phyloP scores from a whole-genome alignment of 2,329 filamentous ascomycete species.

The Penicillium sp. region DNA sequence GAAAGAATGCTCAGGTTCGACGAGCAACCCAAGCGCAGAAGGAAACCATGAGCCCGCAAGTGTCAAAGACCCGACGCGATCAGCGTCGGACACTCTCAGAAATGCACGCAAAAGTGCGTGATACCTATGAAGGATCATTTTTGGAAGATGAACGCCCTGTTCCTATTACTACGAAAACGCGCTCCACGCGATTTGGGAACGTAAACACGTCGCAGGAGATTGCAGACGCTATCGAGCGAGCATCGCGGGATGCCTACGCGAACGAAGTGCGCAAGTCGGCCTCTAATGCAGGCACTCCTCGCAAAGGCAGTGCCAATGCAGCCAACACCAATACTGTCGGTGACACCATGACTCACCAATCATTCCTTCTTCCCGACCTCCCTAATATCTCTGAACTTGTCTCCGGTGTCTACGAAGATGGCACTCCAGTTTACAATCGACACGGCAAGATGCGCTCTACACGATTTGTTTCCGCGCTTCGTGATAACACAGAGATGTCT shows the following conservation, averaged over 20 bases:
- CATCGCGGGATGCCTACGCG: conserved; percentile 35
- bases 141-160: conserved; percentile 50
- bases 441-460: conserved; percentile 49
- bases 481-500: conserved; percentile 33
- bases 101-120: conserved; percentile 52
- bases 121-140: conserved; percentile 52
- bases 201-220: conserved; percentile 43
- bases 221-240: conserved; percentile 39
- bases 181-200: conserved; percentile 55
- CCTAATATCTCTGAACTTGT: conserved; percentile 60
- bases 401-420: conserved; percentile 56
- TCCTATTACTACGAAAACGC: conserved; percentile 42
- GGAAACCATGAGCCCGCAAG: conserved; percentile 40
- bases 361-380: conserved; percentile 59
- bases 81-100: conserved; percentile 53
- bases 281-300: conserved; percentile 19
- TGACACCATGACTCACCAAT: conserved; percentile 54
- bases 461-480: conserved; percentile 52
- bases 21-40: conserved; percentile 42
- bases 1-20: conserved; percentile 42
- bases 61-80: conserved; percentile 36
- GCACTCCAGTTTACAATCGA: conserved; percentile 55
- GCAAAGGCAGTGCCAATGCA: conserved; percentile 23
- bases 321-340: conserved; percentile 36
- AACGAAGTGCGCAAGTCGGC: conserved; percentile 31